Percentiles rank a stretch among this genome's conserved stretches.
These are phyloP conservation scores for Podaxis mareebaensis DNA, from an alignment of 768 basidiomycete genomes.

Conservation along the genomic window DNA sequence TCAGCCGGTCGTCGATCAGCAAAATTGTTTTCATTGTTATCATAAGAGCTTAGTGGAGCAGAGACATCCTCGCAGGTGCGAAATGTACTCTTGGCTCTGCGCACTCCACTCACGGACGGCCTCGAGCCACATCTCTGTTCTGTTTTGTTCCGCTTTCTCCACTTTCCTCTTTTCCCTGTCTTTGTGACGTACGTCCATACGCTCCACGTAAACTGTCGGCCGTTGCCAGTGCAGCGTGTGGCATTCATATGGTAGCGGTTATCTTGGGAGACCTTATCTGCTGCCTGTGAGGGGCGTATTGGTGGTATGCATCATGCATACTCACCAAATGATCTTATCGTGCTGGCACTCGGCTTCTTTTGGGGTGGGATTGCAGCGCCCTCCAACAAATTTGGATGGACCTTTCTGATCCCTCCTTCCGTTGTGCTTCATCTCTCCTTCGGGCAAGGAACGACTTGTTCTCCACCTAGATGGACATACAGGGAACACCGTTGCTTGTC, in stretches of 20 bases:
- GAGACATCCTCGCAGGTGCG: background rate
- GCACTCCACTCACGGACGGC: background rate
- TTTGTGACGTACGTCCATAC: background rate
- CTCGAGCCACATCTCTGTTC: background rate
- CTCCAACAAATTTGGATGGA: background rate
- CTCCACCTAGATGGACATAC: background rate
- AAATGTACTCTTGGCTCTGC: background rate
- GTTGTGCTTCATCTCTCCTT: background rate
- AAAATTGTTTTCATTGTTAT: background rate
- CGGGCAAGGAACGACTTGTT: background rate
- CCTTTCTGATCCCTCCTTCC: slow-evolving; percentile 4
- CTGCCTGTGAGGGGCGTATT: background rate
- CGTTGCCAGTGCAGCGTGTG: background rate
- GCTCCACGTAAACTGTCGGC: background rate
- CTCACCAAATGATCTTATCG: background rate
- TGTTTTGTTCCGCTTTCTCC: background rate
- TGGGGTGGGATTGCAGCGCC: slow-evolving; percentile 9
- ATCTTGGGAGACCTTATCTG: background rate
- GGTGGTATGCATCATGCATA: background rate
- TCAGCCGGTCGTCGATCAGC: background rate
- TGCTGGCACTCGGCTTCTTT: slow-evolving; percentile 10
- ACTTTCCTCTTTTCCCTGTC: background rate
- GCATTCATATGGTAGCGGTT: background rate
- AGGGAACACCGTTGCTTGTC: background rate
- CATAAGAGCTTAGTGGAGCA: background rate